Base-by-base conservation (phyloP, 495 filamentous ascomycete species). In the Penicillium ochrochloron region DNA sequence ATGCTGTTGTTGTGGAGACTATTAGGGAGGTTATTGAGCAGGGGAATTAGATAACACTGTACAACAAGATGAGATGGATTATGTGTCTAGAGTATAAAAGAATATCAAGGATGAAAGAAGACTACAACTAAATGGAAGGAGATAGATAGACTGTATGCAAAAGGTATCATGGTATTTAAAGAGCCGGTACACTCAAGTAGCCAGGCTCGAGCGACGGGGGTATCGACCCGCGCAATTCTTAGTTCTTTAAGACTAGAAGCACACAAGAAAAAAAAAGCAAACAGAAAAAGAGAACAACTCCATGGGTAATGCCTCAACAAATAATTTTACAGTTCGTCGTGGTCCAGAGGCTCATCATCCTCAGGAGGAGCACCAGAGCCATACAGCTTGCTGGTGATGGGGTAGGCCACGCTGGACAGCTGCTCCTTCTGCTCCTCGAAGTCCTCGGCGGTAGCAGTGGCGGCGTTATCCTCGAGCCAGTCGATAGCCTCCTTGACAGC, bases 341-440 rank as follows among this genome's bases (percentile, higher is more conserved):
- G 96, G 46, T 77, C 81, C 50, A 74, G 74, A 52, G 89, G 86
- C 82, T 96, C 92, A 57, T 86, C 84, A 42, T 88, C 91, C 56
- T 83, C 85, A 37, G 86, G 86, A 66, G 83, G 71, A 70, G 71
- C 62, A 55, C 66, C 87, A 70, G 86, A 86, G 74, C 88, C 83
- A 82, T 99, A 96, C 57, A 96, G 82, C 87, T 99, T 99, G 84
- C 90, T 94, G 72, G 95, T 99, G 82, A 99, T 99, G 37, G 95
- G 95, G 83, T 98, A 97, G 25, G 95, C 95, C 60, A 97, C 91
- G 79, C 89, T 89, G 71, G 90, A 94, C 67, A 99, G 88, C 85
- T 97, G 97, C 90, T 99, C 94, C 86, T 94, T 96, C 84, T 98
- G 94, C 87, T 99, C 95, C 77, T 97, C 92, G 70, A 97, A 97